These are phyloP conservation scores for Trichoderma hamatum DNA, from an alignment of 2,329 filamentous ascomycete species.

Conservation along the genomic window DNA sequence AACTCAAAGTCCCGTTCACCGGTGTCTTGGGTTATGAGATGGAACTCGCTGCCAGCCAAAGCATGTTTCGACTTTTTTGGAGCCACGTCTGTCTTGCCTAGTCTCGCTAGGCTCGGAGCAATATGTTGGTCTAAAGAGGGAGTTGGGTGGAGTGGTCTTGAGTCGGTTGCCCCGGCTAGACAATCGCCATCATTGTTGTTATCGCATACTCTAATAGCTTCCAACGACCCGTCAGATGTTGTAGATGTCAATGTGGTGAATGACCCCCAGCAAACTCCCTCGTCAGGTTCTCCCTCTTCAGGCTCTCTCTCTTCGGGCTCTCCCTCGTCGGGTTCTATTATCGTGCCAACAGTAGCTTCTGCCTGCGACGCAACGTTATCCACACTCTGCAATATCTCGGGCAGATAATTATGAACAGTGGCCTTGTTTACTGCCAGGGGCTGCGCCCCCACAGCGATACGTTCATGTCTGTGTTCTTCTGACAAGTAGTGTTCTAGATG, in stretches of 20 bases:
- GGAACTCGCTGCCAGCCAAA: not conserved
- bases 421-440: not conserved
- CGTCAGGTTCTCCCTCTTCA: too few relatives aligned
- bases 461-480: not conserved
- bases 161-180: not conserved
- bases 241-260: not conserved
- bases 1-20: not conserved
- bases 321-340: not conserved
- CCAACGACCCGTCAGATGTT: not conserved
- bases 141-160: not conserved
- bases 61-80: not conserved
- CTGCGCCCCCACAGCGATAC: not conserved
- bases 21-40: not conserved
- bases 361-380: not conserved
- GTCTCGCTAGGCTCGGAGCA: too few relatives aligned
- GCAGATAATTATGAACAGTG: not conserved
- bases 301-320: too few relatives aligned
- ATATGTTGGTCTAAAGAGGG: not conserved
- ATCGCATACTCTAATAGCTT: not conserved
- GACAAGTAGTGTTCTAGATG: slow-evolving; percentile 3
- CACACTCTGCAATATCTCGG: not conserved
- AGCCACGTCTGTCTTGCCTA: not conserved
- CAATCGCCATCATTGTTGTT: not conserved
- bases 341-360: not conserved
- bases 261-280: not conserved